Conservation (phyloP, 192 early-diverging fungal genomes). For the Chytriomyces hyalinus region DNA sequence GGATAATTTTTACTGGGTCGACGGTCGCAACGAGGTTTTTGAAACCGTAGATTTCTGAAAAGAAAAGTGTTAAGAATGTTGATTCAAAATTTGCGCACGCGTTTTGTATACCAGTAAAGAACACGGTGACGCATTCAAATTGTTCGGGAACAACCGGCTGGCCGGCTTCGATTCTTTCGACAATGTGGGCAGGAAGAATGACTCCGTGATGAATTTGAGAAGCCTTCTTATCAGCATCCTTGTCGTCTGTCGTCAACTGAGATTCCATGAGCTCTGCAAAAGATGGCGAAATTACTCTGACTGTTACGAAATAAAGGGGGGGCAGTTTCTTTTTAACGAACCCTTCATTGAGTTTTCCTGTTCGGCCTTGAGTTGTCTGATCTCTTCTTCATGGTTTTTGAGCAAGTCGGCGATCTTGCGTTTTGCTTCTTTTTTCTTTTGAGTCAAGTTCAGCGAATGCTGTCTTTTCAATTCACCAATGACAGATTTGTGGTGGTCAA, state of each 20-base stretch:
- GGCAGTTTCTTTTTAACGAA: background rate
- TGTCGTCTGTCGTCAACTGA: slow-evolving; percentile 1
- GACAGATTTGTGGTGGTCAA: slow-evolving; percentile 29
- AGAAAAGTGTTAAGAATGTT: too few relatives aligned
- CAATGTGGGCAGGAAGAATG: slow-evolving; percentile 24
- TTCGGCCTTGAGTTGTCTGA: slow-evolving; percentile 32
- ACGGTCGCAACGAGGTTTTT: background rate
- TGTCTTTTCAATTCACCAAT: slow-evolving; percentile 29
- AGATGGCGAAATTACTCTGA: too few relatives aligned
- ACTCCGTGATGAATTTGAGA: slow-evolving; percentile 14
- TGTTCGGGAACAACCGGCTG: background rate
- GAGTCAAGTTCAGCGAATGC: background rate
- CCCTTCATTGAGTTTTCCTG: slow-evolving; percentile 33
- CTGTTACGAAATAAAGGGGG: too few relatives aligned
- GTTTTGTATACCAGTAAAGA: slow-evolving; percentile 20
- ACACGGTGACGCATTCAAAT: slow-evolving; percentile 12
- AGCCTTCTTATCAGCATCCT: background rate
- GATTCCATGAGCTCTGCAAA: slow-evolving; percentile 1
- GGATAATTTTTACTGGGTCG: background rate
- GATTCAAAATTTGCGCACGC: background rate
- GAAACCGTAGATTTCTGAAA: slow-evolving; percentile 12
- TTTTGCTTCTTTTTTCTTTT: slow-evolving; percentile 29
- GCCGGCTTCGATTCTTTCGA: slow-evolving; percentile 6
- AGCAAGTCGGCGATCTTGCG: slow-evolving; percentile 33
- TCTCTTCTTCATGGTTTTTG: slow-evolving; percentile 42